Base-by-base conservation (phyloP, 345 rosid genomes). In the Physaria fendleri region DNA sequence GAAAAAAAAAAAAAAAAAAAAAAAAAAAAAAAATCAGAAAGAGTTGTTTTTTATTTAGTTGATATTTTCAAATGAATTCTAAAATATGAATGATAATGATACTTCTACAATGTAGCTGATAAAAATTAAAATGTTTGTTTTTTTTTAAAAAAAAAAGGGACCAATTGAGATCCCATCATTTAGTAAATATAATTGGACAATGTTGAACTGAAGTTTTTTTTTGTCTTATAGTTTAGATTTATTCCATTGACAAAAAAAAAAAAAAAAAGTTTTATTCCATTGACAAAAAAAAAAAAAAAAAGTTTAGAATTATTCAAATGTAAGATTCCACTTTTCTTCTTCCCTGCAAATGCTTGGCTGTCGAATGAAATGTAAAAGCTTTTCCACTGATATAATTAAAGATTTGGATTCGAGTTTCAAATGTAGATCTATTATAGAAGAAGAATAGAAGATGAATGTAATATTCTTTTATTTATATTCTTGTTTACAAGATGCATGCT, bases 211-310 rank as follows among this genome's bases (percentile, higher is more conserved):
- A 16, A 39, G 9, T 5, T 5, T 62, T 5, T 5, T 62, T 50
- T 62, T 62, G 58, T 50, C 67, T 62, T 48, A 20, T 62, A 39
- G 58, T 62, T 39, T 13, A 28, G n/a, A n/a, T n/a, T n/a, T n/a
- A n/a, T n/a, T n/a, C n/a, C n/a, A n/a, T n/a, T n/a, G n/a, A n/a
- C n/a, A n/a, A n/a, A n/a, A n/a, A n/a, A n/a, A n/a, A n/a, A n/a
- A n/a, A n/a, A n/a, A n/a, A n/a, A n/a, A n/a, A n/a, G n/a, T n/a
- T n/a, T n/a, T n/a, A n/a, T n/a, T n/a, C n/a, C n/a, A n/a, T n/a
- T n/a, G n/a, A n/a, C n/a, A n/a, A n/a, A n/a, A n/a, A n/a, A n/a
- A n/a, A n/a, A n/a, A n/a, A n/a, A n/a, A n/a, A n/a, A n/a, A n/a
- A n/a, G n/a, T n/a, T n/a, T n/a, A n/a, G n/a, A n/a, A n/a, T n/a